Evolutionary conservation across 169 alveolate species (phyloP), one percentile per base, ranked within the genome.

Genomic region (Neospora caninum): DNA sequence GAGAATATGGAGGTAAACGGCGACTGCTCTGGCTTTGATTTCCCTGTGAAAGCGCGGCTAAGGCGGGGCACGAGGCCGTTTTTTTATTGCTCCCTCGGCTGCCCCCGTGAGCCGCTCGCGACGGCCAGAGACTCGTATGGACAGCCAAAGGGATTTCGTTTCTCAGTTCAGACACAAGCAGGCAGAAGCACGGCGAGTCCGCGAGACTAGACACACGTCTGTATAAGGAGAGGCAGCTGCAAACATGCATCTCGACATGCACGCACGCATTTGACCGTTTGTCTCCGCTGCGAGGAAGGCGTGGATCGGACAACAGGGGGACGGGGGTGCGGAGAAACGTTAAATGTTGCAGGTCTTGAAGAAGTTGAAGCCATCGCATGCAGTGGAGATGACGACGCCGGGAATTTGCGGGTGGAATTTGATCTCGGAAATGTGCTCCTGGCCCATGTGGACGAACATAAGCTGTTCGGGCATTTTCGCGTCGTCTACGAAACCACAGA

Each of bases 311-410:
- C 70, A 58, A 58, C 31, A 58, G 70, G 70, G 70, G 70, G 70
- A 25, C 31, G 70, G 70, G 25, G 31, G 25, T 16, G 25, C 31
- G 70, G 80, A n/a, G 18, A 20, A 25, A 69, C 4, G 38, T 36
- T n/a, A 94, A 41, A 94, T 64, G 78, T 94, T 94, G 80, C 93
- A 78, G 9, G 96, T 54, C 78, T 94, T 94, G 80, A 94, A 94
- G 49, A 91, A 22, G 88, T 91, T 91, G 70, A 94, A 94, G 29
- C 96, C 96, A 64, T 94, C 96, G 58, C 69, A 13, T n/a, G 96
- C 96, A 31, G 96, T 91, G 34, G 95, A 38, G 42, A 82, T 83
- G 4, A 94, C 67, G 43, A 22, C 58, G 36, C 96, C 96, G 9
- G 93, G 93, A 38, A 94, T 80, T n/a, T 91, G 95, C 25, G 80